Percentiles rank a stretch among this genome's conserved stretches.
These are phyloP conservation scores for Adenanthera pavonina DNA, from an alignment of 306 rosid genomes.

Conservation along the genomic window DNA sequence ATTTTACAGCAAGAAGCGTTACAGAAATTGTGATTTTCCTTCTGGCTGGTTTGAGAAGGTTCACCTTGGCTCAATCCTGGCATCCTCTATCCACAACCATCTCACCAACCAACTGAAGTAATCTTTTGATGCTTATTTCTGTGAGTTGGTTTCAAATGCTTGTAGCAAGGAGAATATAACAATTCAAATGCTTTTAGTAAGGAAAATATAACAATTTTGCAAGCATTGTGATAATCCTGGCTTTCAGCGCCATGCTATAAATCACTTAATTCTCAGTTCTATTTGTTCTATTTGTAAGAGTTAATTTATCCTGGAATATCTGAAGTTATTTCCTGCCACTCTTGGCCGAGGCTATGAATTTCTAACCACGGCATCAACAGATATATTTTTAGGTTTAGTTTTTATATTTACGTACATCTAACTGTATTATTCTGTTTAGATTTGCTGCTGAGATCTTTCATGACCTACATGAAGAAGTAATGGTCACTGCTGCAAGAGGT, in stretches of 20 bases:
- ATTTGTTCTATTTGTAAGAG: not conserved
- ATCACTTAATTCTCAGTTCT: not conserved
- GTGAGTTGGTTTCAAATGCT: constrained; percentile 19
- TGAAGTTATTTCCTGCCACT: not conserved
- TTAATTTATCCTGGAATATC: not conserved
- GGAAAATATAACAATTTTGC: constrained; percentile 4
- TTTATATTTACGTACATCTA: constrained; percentile 30
- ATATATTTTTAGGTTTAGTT: not conserved
- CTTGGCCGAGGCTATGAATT: not conserved
- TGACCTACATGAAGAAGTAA: constrained; percentile 93
- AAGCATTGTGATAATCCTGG: constrained; percentile 13
- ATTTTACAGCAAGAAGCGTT: constrained; percentile 10
- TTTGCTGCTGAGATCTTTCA: constrained; percentile 98
- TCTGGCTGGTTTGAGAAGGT: constrained; percentile 13
- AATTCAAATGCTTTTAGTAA: constrained; percentile 20
- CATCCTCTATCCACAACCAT: constrained; percentile 16
- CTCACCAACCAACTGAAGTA: constrained; percentile 29
- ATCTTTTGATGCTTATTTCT: constrained; percentile 11
- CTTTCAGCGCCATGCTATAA: constrained; percentile 8
- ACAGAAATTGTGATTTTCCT: constrained; percentile 8
- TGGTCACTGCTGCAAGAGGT: constrained; percentile 87
- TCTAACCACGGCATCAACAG: not conserved
- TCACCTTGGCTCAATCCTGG: constrained; percentile 9
- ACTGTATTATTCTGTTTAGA: constrained; percentile 51
- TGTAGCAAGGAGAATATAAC: too few species aligned